Base-by-base conservation (phyloP, 2,329 filamentous ascomycete species). In the Colletotrichum horii region DNA sequence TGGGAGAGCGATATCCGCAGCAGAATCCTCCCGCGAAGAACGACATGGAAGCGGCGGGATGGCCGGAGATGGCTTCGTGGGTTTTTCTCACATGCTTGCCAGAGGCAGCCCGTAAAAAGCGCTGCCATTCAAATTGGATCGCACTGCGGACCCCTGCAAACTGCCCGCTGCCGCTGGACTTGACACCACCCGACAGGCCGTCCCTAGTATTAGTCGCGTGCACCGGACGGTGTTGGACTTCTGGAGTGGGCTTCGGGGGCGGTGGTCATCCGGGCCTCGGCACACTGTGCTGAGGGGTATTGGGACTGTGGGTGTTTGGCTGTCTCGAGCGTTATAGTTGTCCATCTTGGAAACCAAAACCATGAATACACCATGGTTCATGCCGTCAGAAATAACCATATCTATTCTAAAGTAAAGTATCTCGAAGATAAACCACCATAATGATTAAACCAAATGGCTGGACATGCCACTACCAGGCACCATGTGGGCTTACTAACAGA, bases 41-140 rank as follows among this genome's bases (percentile, higher is more conserved):
- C 19, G 48, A 64, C 56, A 56, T 76, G 70, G 74, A 76, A 76
- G 62, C 70, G 64, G 65, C 74, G 74, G 74, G 74, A 76, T 56
- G 70, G 56, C 74, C 74, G 74, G 74, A 74, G 70, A 74, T 61
- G 70, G 70, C 70, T 56, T 52, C 43, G n/a, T 52, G 43, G 43
- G 43, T 12, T 52, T 52, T 4, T 74, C 68, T 71, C 74, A 76
- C 74, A 76, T 76, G 73, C 74, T 65, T 74, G 48, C 26, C 26
- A 61, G 74, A 68, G 43, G 74, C 34, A 69, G 58, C 70, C 70
- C 9, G 60, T 60, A 36, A 43, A 55, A 61, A 61, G 24, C 69
- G 34, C 62, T 36, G 15, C 69, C 26, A 28, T 28, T 52, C 55
- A 52, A 62, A 58, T 32, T 68, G 73, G 60, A 75, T 64, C 28